Evolutionary conservation across 1,139 yeast species (phyloP).

Genomic region (Blastobotrys niveus): DNA sequence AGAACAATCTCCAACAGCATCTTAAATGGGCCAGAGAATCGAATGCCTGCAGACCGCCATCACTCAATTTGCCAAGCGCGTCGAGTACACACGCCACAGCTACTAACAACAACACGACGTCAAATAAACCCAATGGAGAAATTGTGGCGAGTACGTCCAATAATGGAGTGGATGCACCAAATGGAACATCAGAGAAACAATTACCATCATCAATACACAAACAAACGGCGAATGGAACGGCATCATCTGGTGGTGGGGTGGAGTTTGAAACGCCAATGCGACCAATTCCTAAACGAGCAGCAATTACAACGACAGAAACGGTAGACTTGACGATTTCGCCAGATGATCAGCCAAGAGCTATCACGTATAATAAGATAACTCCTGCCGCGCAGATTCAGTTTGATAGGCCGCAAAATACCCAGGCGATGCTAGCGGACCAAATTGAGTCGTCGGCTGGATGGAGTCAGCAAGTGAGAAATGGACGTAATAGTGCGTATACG

Average conservation of each 20-base stretch:
- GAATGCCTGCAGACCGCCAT: neutral
- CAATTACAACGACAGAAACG: neutral
- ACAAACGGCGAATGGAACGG: neutral
- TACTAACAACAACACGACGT: neutral
- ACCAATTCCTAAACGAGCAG: neutral
- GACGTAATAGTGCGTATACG: too few species aligned
- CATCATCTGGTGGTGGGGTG: neutral
- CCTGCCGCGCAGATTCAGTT: constrained; percentile 3
- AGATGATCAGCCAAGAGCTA: constrained; percentile 1
- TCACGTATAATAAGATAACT: neutral
- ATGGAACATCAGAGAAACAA: neutral
- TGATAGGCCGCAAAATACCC: neutral
- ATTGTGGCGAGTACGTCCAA: neutral
- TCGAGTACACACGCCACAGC: neutral
- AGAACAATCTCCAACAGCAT: neutral
- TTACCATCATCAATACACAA: neutral
- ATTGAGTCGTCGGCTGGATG: constrained; percentile 7
- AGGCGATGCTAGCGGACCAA: constrained; percentile 6
- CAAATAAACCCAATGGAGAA: neutral
- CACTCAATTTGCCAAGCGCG: neutral
- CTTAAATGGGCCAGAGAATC: neutral
- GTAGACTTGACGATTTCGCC: constrained; percentile 1
- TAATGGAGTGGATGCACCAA: neutral
- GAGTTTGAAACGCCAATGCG: constrained; percentile 4
- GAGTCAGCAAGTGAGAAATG: neutral